Percentiles rank a stretch among this genome's conserved stretches.
These are phyloP conservation scores for Leccinum barrowsii DNA, from an alignment of 768 basidiomycete species.

Conservation along the genomic window DNA sequence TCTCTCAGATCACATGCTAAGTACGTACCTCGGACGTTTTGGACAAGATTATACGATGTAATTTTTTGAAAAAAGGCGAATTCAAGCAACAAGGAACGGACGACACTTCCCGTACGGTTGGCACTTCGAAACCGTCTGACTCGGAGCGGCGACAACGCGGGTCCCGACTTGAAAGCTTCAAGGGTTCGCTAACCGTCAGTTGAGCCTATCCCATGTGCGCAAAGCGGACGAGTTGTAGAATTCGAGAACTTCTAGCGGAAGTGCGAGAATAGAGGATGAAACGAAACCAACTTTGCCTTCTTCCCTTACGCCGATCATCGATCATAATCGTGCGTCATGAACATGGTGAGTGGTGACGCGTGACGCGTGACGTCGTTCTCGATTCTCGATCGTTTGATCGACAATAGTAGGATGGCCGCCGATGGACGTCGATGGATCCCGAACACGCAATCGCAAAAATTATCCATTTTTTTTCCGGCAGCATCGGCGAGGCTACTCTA, in stretches of 20 bases:
- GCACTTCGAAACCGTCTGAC: neutral
- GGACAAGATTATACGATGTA: no score
- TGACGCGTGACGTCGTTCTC: neutral
- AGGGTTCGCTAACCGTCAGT: neutral
- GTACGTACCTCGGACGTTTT: neutral
- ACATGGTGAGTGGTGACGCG: neutral
- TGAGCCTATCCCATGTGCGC: neutral
- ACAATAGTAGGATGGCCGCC: neutral
- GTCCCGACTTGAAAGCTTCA: neutral
- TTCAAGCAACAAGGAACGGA: neutral
- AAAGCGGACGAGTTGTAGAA: neutral
- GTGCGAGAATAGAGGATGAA: neutral
- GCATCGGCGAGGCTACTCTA: no score
- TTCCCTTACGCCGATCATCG: no score
- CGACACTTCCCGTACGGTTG: neutral
- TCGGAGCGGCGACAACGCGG: neutral
- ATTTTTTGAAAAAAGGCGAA: no score
- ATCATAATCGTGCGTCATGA: no score
- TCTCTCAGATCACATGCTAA: no score
- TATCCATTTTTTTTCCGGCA: neutral
- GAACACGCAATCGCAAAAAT: neutral
- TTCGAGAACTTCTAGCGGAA: neutral
- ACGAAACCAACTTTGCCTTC: neutral
- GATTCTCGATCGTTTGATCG: neutral
- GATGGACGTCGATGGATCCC: no score